Percentiles rank a stretch among this genome's conserved stretches.
Conservation (phyloP, 2,329 filamentous ascomycete species). For the Cladosporium sp. region DNA sequence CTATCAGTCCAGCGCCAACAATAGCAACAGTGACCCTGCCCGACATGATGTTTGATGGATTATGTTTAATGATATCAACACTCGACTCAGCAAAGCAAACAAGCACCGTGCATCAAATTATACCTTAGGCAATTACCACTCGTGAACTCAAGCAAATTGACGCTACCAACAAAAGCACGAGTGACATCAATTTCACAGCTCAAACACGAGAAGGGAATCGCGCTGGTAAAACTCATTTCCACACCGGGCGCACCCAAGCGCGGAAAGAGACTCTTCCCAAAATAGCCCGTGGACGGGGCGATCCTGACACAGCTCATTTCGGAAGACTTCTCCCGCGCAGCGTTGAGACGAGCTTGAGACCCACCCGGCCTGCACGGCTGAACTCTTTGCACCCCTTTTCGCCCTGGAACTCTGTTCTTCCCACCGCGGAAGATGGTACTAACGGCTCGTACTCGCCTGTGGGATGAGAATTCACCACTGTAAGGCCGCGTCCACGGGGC, state of each 20-base stretch:
- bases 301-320: conserved; percentile 2
- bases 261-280: neutral
- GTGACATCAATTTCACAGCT: neutral
- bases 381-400: conserved; percentile 3
- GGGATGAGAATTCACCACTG: conserved; percentile 2
- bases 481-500: neutral
- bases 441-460: conserved; percentile 6
- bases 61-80: neutral
- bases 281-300: neutral
- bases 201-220: conserved; percentile 1
- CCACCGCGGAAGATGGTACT: conserved; percentile 4
- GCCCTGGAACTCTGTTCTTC: conserved; percentile 3
- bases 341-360: neutral
- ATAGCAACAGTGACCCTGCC: conserved; percentile 35
- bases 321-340: neutral
- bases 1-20: conserved; percentile 48
- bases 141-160: neutral
- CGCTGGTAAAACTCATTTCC: conserved; percentile 10
- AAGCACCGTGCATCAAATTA: conserved; percentile 6
- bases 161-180: neutral
- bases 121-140: neutral
- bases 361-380: neutral
- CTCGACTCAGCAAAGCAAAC: neutral
- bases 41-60: neutral
- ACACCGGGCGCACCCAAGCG: neutral